Evolutionary conservation across 2,329 filamentous ascomycete species (phyloP).

Genomic region (Orbilia oligospora): DNA sequence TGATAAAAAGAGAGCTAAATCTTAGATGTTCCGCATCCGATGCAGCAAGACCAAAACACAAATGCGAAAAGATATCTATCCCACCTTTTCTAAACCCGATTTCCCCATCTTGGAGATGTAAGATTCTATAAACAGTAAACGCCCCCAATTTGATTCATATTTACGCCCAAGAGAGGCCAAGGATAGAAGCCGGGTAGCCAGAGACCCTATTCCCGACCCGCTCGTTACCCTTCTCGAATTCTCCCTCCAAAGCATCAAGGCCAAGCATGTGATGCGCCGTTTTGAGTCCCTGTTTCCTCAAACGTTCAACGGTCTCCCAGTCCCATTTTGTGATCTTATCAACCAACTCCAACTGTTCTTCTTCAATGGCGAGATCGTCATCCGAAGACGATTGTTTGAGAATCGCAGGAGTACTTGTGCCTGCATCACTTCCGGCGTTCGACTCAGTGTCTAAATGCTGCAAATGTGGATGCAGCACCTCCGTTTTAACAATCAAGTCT

Average conservation of each 20-base stretch:
- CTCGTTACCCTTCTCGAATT: constrained; percentile 62
- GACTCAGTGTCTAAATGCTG: constrained; percentile 56
- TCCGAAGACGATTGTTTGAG: constrained; percentile 34
- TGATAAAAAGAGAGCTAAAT: constrained; percentile 6
- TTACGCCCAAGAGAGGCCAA: constrained; percentile 59
- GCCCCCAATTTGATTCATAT: constrained; percentile 11
- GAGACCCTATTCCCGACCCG: constrained; percentile 47
- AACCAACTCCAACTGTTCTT: constrained; percentile 58
- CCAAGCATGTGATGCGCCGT: constrained; percentile 65
- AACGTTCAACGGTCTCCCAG: constrained; percentile 65
- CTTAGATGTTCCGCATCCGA: constrained; percentile 36
- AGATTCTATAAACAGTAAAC: constrained; percentile 24
- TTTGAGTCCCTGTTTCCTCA: constrained; percentile 66
- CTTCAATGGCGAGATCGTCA: constrained; percentile 35
- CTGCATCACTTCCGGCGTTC: constrained; percentile 49
- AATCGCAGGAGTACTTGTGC: constrained; percentile 30
- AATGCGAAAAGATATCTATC: constrained; percentile 39
- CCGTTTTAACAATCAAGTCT: constrained; percentile 52
- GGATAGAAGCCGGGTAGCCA: constrained; percentile 45
- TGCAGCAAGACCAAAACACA: constrained; percentile 29
- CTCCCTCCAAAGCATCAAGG: constrained; percentile 62
- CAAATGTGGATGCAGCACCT: constrained; percentile 54
- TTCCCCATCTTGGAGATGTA: constrained; percentile 13
- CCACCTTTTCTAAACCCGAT: constrained; percentile 15
- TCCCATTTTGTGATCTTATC: constrained; percentile 60